Evolutionary conservation across 495 filamentous ascomycete species (phyloP).

Genomic region (Penicillium lagena): DNA sequence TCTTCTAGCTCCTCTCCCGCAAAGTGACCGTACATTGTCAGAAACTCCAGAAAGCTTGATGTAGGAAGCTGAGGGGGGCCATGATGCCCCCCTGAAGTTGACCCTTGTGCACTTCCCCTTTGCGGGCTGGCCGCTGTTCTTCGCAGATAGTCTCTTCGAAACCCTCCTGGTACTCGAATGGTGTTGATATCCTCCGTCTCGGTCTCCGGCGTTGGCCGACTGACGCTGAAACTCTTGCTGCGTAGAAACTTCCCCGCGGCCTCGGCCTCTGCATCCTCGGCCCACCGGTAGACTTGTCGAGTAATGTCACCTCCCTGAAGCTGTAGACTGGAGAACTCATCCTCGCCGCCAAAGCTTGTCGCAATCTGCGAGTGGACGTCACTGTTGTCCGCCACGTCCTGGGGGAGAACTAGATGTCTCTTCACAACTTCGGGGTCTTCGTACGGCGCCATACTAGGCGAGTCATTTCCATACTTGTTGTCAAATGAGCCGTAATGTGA

Average conservation of each 20-base stretch:
- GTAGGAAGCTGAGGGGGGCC: constrained; percentile 65
- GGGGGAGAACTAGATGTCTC: constrained; percentile 71
- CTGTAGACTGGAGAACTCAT: constrained; percentile 87
- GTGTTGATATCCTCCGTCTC: constrained; percentile 75
- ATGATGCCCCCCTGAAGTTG: constrained; percentile 21
- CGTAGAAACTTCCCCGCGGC: constrained; percentile 48
- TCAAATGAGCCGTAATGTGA: constrained; percentile 82
- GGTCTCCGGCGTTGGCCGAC: constrained; percentile 68
- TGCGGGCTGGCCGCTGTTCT: constrained; percentile 56
- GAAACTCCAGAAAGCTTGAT: constrained; percentile 88
- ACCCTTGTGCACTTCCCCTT: constrained; percentile 40
- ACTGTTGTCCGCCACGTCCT: constrained; percentile 37
- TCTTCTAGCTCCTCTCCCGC: constrained; percentile 94
- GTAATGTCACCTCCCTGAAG: constrained; percentile 94
- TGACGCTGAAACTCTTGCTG: constrained; percentile 78
- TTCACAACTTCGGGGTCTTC: constrained; percentile 79
- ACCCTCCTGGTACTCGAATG: constrained; percentile 89
- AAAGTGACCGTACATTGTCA: constrained; percentile 93
- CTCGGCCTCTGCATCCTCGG: constrained; percentile 66
- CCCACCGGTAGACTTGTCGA: constrained; percentile 89
- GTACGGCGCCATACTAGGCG: constrained; percentile 39
- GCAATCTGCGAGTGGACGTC: constrained; percentile 33
- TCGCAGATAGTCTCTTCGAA: constrained; percentile 80
- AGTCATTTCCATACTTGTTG: constrained; percentile 38
- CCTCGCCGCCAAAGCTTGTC: constrained; percentile 47